A percentile compares a stretch with the other conserved stretches of the same genome.
These are phyloP conservation scores for Catenaria anguillulae DNA, from an alignment of 371 early-diverging fungal genomes.

Conservation along the genomic window DNA sequence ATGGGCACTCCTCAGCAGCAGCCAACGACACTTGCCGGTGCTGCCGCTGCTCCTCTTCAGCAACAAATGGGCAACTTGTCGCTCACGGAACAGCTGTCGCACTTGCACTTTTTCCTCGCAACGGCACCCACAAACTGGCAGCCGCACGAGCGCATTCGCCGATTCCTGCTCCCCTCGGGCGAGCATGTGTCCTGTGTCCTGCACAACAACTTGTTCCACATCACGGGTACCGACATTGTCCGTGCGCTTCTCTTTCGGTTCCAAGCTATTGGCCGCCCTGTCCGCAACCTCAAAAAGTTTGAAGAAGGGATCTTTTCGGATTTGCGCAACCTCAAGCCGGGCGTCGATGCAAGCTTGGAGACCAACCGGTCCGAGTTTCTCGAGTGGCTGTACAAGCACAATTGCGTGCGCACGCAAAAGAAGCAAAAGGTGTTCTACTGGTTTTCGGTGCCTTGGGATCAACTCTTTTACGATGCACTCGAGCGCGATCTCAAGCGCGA, in stretches of 20 bases:
- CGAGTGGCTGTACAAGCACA: constrained; percentile 93
- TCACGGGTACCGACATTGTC: constrained; percentile 98
- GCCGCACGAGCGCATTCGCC: constrained; percentile 32
- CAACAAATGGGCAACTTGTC: neutral
- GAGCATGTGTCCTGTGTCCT: constrained; percentile 79
- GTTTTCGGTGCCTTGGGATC: constrained; percentile 96
- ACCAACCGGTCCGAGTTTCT: constrained; percentile 91
- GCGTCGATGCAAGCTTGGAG: constrained; percentile 91
- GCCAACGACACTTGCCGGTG: neutral
- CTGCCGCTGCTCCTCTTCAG: neutral
- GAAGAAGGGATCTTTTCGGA: constrained; percentile 98
- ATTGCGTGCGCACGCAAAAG: constrained; percentile 98
- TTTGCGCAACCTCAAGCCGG: constrained; percentile 94
- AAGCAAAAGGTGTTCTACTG: constrained; percentile 99
- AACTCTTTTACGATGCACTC: constrained; percentile 91
- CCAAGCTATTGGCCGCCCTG: constrained; percentile 76
- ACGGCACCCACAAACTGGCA: constrained; percentile 47
- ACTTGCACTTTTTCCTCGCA: constrained; percentile 38
- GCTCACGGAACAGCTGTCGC: constrained; percentile 19
- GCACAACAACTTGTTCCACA: constrained; percentile 78
- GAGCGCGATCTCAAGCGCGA: constrained; percentile 97
- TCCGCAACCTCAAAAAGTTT: constrained; percentile 91
- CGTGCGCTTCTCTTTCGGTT: constrained; percentile 89
- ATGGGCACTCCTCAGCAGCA: neutral
- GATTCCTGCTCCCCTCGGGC: constrained; percentile 62